A percentile compares a stretch with the other conserved stretches of the same genome.
These are phyloP conservation scores for Neofusicoccum kwambonambiense DNA, from an alignment of 2,329 filamentous ascomycete species.

Conservation along the genomic window DNA sequence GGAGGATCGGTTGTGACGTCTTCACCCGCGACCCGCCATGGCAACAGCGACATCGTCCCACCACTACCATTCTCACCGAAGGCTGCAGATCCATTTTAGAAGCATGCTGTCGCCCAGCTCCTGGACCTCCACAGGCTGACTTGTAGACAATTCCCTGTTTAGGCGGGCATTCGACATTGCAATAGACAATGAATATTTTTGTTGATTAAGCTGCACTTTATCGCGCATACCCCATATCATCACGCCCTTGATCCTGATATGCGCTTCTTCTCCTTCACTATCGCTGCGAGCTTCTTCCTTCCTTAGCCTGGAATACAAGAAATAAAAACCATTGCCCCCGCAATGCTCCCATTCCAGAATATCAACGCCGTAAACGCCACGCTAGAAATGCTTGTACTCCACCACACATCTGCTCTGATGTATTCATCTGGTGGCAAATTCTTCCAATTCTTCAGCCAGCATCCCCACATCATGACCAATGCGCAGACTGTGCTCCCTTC, in stretches of 20 bases:
- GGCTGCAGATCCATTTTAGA: too few relatives aligned
- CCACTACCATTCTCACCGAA: too few relatives aligned
- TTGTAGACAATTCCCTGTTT: too few relatives aligned
- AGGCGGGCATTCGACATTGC: too few relatives aligned
- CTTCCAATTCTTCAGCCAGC: not conserved
- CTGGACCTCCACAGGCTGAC: too few relatives aligned
- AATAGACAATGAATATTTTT: too few relatives aligned
- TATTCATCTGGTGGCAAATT: not conserved
- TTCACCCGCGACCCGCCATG: not conserved
- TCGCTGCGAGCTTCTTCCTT: not conserved
- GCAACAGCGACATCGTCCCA: too few relatives aligned
- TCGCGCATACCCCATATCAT: too few relatives aligned
- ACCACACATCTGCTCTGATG: not conserved
- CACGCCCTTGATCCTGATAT: not conserved
- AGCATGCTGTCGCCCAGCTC: too few relatives aligned
- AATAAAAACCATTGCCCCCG: not conserved
- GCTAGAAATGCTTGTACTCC: slow-evolving; percentile 29
- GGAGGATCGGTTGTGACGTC: slow-evolving; percentile 28
- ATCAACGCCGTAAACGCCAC: slow-evolving; percentile 37
- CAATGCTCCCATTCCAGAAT: not conserved
- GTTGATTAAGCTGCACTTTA: too few relatives aligned
- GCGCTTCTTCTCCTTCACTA: not conserved
- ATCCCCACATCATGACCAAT: not conserved
- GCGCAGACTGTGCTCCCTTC: slow-evolving; percentile 40
- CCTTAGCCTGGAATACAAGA: not conserved